Base-by-base conservation (phyloP, 2,329 filamentous ascomycete species). In the Alternaria postmessia region DNA sequence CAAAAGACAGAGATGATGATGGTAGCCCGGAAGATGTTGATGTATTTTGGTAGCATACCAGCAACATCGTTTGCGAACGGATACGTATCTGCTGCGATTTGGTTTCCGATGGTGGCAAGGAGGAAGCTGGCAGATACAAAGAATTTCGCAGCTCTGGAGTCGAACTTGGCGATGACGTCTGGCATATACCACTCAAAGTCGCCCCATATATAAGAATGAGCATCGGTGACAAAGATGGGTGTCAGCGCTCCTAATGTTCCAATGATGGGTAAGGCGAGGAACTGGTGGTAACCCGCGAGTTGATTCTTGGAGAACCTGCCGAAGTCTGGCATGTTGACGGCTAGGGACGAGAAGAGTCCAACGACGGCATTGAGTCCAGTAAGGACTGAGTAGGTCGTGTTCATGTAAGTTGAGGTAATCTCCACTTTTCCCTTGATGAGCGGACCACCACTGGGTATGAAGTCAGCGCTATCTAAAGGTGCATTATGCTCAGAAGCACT, bases 111-210 rank as follows among this genome's bases (percentile, higher is more conserved):
- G 3, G 78, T 81, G 7, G 79, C 79, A 18, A 81, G 73, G 46
- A 81, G 79, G 62, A 81, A 81, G 56, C 71, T 75, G 47, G 75
- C 72, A 7, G 75, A 74, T 1, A 75, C 75, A 62, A 81, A 81
- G 67, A 81, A 81, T 55, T 81, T 79, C 7, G 79, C 79, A 30
- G 79, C 79, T 11, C 79, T 75, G 14, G 75, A 79, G 53, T 81
- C 79, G 59, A 80, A 85, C 16, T 79, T 78, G 8, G 70, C 78
- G 60, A 84, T 79, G 39, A 84, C 81, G 24, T 79, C 79, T 9
- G 83, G 80, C 72, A 83, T 84, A 58, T 83, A 70, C 83, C 83
- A 85, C 66, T 83, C 71, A 41, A 81, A 79, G 18, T 75, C 70
- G 28, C 83, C 83, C 75, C 81, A 83, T 14, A 84, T 66, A 39